Conservation (phyloP, 1,139 yeast genomes). For the Pichia inconspicua region DNA sequence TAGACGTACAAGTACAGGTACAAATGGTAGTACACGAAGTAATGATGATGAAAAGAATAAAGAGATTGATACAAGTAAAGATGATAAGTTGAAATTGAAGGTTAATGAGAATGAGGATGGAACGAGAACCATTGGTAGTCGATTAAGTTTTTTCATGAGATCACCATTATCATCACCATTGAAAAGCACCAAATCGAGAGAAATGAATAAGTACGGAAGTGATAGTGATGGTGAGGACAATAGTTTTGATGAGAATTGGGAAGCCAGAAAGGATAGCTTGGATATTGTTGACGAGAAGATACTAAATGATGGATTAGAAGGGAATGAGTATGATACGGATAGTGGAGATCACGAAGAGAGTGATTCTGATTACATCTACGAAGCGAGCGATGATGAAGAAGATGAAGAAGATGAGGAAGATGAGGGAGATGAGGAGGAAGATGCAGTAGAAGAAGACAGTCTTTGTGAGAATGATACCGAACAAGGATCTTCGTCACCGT, state of each 20-base stretch:
- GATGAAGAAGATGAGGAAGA: constrained; percentile 6
- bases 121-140: constrained; percentile 6
- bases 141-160: constrained; percentile 20
- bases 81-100: background rate
- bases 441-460: constrained; percentile 7
- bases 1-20: background rate
- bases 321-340: constrained; percentile 14
- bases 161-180: constrained; percentile 14
- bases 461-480: no score
- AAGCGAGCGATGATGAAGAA: constrained; percentile 22
- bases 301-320: constrained; percentile 14
- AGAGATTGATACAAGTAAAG: background rate
- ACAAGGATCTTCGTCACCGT: no score
- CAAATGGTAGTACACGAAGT: background rate
- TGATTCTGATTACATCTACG: constrained; percentile 27
- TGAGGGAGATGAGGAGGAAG: background rate
- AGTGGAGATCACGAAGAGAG: constrained; percentile 6
- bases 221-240: background rate
- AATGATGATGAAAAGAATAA: background rate
- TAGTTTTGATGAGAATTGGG: background rate
- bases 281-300: background rate
- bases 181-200: background rate
- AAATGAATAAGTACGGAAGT: background rate
- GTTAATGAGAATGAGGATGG: constrained; percentile 1
- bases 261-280: background rate